These are phyloP conservation scores for Erodium chrysanthum DNA, from an alignment of 441 rosid species.

Conservation along the genomic window DNA sequence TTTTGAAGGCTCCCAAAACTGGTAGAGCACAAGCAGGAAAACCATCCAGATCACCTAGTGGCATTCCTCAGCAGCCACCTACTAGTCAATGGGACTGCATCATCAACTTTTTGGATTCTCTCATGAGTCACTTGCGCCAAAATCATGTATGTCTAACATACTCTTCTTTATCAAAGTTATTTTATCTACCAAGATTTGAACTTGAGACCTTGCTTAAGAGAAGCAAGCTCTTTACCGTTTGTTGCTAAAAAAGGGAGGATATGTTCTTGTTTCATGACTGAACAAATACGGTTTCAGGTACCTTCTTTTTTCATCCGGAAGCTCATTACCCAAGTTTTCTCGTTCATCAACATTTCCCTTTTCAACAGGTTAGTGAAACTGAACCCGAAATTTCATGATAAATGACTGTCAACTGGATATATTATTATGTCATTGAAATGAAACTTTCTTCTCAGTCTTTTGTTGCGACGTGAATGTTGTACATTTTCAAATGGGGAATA, in stretches of 20 bases:
- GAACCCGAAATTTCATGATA: neutral
- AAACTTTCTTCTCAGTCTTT: conserved; percentile 46
- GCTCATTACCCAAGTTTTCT: conserved; percentile 90
- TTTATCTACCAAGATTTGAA: neutral
- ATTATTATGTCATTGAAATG: conserved; percentile 12
- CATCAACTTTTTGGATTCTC: conserved; percentile 84
- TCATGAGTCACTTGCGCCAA: conserved; percentile 57
- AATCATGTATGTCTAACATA: conserved; percentile 60
- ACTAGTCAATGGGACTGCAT: conserved; percentile 86
- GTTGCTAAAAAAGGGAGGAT: neutral
- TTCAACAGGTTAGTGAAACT: conserved; percentile 67
- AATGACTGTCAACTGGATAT: conserved; percentile 11
- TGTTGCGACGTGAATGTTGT: conserved; percentile 95
- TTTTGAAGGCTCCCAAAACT: conserved; percentile 70
- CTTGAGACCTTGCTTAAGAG: too few species aligned
- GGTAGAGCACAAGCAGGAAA: conserved; percentile 64
- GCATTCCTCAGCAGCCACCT: conserved; percentile 50
- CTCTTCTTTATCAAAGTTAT: conserved; percentile 1
- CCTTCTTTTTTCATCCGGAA: conserved; percentile 96
- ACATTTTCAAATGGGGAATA: conserved; percentile 97
- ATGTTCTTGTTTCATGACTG: conserved; percentile 16
- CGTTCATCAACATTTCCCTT: conserved; percentile 87
- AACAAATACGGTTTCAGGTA: conserved; percentile 41
- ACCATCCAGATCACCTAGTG: conserved; percentile 35
- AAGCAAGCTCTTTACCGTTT: too few species aligned